Evolutionary conservation across 1,284 basidiomycete species (phyloP).

Genomic region (Cutaneotrichosporon cutaneum): DNA sequence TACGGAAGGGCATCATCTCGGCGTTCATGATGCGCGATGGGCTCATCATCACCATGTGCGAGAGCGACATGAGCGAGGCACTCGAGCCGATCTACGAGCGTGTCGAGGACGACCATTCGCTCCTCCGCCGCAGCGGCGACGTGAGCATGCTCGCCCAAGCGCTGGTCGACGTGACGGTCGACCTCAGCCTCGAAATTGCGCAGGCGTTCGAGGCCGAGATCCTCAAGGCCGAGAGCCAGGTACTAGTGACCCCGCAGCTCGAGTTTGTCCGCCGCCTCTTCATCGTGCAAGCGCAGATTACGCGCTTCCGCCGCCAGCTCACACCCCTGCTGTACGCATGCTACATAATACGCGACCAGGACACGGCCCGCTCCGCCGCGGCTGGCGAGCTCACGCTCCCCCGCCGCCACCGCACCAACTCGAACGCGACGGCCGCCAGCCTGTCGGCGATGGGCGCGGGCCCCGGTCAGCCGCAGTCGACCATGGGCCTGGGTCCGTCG

Average conservation of each 20-base stretch:
- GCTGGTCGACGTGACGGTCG: constrained; percentile 48
- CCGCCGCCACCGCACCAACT: not conserved
- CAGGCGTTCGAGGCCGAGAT: constrained; percentile 53
- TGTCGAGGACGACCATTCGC: constrained; percentile 46
- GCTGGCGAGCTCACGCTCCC: constrained; percentile 21
- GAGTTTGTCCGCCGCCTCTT: constrained; percentile 52
- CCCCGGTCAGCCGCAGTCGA: not conserved
- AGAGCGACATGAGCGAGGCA: constrained; percentile 41
- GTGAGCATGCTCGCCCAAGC: constrained; percentile 53
- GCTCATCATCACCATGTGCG: constrained; percentile 47
- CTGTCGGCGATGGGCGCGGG: not conserved
- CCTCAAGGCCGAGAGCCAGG: constrained; percentile 49
- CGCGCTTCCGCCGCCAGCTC: constrained; percentile 47
- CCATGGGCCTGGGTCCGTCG: constrained; percentile 1
- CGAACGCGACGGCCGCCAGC: not conserved
- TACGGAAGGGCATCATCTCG: constrained; percentile 46
- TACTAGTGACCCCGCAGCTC: constrained; percentile 50
- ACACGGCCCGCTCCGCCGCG: constrained; percentile 43
- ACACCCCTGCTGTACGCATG: constrained; percentile 46
- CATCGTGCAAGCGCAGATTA: constrained; percentile 51
- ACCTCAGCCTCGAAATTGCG: constrained; percentile 47
- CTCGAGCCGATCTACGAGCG: constrained; percentile 50
- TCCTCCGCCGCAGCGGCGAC: constrained; percentile 49
- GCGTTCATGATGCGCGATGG: constrained; percentile 52
- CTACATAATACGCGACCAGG: constrained; percentile 51